These are phyloP conservation scores for Arthrobotrys sphaeroides DNA, from an alignment of 2,329 filamentous ascomycete species.

Conservation along the genomic window DNA sequence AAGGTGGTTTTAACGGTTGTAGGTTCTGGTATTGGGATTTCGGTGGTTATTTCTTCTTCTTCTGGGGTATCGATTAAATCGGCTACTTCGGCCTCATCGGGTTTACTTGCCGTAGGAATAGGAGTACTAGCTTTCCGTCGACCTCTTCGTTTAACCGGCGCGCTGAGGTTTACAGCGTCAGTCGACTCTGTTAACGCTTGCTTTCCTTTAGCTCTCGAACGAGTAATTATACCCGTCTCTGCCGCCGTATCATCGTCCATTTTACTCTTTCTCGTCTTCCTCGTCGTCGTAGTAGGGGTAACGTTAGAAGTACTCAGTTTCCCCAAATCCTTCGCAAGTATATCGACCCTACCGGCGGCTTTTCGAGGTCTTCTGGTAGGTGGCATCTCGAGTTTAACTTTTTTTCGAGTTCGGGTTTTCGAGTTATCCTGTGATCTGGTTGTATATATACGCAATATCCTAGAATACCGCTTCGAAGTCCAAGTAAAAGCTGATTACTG, in stretches of 20 bases:
- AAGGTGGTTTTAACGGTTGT: constrained; percentile 29
- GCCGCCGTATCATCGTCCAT: not conserved
- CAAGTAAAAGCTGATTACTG: too few species aligned
- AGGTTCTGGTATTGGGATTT: not conserved
- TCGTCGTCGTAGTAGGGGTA: too few species aligned
- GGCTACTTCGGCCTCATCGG: not conserved
- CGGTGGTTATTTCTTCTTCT: too few species aligned
- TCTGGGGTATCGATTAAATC: too few species aligned
- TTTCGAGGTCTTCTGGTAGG: not conserved
- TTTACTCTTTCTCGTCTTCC: too few species aligned
- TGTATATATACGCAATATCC: not conserved
- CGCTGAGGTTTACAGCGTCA: not conserved
- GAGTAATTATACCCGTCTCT: not conserved
- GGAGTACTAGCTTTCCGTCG: too few species aligned
- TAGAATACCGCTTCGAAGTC: too few species aligned
- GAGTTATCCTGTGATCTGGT: not conserved
- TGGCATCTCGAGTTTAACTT: constrained; percentile 15
- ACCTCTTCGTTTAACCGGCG: too few species aligned
- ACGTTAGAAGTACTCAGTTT: not conserved
- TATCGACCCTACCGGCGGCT: not conserved
- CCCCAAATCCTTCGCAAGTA: not conserved
- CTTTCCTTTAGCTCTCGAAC: not conserved
- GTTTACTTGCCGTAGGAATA: too few species aligned
- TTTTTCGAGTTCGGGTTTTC: too few species aligned
- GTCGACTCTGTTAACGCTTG: not conserved